phyloP scores from a whole-genome alignment of 2,329 filamentous ascomycete genomes.

The Aspergillus sp. region DNA sequence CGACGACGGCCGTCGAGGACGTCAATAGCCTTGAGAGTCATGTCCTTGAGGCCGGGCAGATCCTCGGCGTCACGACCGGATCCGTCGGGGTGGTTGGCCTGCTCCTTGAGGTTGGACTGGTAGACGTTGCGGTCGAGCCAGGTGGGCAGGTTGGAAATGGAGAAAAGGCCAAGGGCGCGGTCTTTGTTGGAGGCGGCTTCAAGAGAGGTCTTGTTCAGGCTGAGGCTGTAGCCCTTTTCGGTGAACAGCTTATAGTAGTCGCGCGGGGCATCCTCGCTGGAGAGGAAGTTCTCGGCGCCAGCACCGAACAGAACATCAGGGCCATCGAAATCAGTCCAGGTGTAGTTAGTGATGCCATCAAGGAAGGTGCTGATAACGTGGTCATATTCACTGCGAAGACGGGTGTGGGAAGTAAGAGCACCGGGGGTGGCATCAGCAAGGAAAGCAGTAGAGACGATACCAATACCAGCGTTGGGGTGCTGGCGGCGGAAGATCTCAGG shows the following conservation, averaged over 20 bases:
- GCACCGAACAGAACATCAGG: conserved; percentile 82
- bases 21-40: conserved; percentile 84
- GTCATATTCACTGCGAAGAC: conserved; percentile 67
- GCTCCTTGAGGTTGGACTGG: conserved; percentile 64
- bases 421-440: conserved; percentile 75
- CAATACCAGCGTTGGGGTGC: conserved; percentile 56
- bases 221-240: conserved; percentile 69
- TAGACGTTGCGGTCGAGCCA: conserved; percentile 87
- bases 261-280: conserved; percentile 53
- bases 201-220: conserved; percentile 72
- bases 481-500: conserved; percentile 69
- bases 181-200: conserved; percentile 56
- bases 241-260: conserved; percentile 71
- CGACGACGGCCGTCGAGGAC: conserved; percentile 66
- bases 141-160: conserved; percentile 70
- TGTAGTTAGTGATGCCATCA: conserved; percentile 75
- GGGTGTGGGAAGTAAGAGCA: conserved; percentile 70
- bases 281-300: conserved; percentile 77
- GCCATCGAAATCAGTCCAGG: conserved; percentile 72
- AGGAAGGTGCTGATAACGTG: conserved; percentile 74
- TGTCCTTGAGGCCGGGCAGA: conserved; percentile 81
- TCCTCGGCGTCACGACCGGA: conserved; percentile 65
- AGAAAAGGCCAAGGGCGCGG: conserved; percentile 76
- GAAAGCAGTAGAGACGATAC: conserved; percentile 77
- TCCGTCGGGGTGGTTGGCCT: conserved; percentile 69